These are phyloP conservation scores for Corniculantispora saksenae DNA, from an alignment of 2,329 filamentous ascomycete genomes.

Conservation along the genomic window DNA sequence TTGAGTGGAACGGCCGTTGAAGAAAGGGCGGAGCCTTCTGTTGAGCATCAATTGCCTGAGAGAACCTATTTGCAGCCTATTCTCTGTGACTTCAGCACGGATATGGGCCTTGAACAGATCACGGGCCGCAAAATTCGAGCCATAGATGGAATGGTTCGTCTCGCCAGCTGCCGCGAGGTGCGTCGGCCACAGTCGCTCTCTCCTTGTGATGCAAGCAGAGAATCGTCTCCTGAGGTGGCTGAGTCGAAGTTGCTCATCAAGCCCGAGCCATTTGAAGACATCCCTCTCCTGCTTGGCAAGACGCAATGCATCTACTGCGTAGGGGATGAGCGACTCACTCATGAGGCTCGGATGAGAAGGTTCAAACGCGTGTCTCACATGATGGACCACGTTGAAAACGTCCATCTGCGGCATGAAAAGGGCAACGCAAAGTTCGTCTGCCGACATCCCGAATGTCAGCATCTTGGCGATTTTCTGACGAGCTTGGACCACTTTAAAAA, in stretches of 20 bases:
- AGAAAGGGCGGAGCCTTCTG: not conserved
- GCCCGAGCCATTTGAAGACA: constrained; percentile 12
- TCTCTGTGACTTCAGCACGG: constrained; percentile 10
- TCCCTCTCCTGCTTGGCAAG: constrained; percentile 14
- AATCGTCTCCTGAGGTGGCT: constrained; percentile 1
- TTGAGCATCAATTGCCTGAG: constrained; percentile 8
- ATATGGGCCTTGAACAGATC: constrained; percentile 4
- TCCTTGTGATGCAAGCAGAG: not conserved
- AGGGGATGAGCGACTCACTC: constrained; percentile 16
- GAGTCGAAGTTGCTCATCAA: not conserved
- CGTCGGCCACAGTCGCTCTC: not conserved
- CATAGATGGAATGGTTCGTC: constrained; percentile 19
- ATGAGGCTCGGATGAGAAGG: constrained; percentile 1
- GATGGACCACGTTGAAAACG: constrained; percentile 16
- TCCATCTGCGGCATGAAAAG: constrained; percentile 15
- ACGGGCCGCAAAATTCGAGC: constrained; percentile 6
- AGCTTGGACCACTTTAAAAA: constrained; percentile 19
- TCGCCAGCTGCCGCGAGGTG: constrained; percentile 19
- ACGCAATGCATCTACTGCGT: constrained; percentile 21
- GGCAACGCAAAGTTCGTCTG: constrained; percentile 9
- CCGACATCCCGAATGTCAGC: constrained; percentile 18
- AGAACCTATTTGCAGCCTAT: constrained; percentile 6
- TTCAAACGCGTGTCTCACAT: constrained; percentile 20
- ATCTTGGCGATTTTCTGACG: constrained; percentile 15
- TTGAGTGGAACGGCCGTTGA: constrained; percentile 1